Evolutionary conservation across 2,329 filamentous ascomycete genomes (phyloP), one percentile per base, ranked within the genome.

Genomic region (Sarocladium kiliense): DNA sequence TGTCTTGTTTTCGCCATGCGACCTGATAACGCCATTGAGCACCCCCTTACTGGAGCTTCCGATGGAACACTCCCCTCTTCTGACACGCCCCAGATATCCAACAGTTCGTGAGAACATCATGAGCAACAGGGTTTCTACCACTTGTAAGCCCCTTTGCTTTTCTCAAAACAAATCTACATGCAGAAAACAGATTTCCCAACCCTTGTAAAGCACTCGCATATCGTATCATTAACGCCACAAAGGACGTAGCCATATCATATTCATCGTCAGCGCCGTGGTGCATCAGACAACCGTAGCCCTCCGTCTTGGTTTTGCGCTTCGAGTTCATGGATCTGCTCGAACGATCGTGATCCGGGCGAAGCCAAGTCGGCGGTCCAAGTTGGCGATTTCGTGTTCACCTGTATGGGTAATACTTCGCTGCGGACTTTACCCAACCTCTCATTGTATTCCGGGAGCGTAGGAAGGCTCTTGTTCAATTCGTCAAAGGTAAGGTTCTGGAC

Each of bases 371-470:
- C 61, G 26, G 61, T 61, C 58, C 61, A 63, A n/a, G 61, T 56
- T 2, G 65, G 62, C 1, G 58, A 62, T 3, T 56, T 54, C 11
- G 59, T 58, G 18, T 64, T 62, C 25, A 68, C 68, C 55, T 72
- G 66, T 18, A 71, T 70, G 45, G 73, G 61, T 53, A 68, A 69
- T 41, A 69, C 61, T 49, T 74, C 71, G 59, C 69, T 72, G 30
- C 63, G 67, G 34, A 60, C 62, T 11, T 65, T 61, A 25, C 56
- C 63, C 9, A 59, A 54, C 32, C 58, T 19, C 42, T 54, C 49
- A 42, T 49, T 49, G n/a, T 55, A 54, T 16, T 54, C 34, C n/a
- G 32, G 57, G 36, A 25, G 56, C 49, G 16, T 57, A 54, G 25
- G 44, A 27, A 41, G 55, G 54, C 32, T 61, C 55, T 58, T 64